phyloP scores from a whole-genome alignment of 306 rosid species.

The Quercus engelmannii region DNA sequence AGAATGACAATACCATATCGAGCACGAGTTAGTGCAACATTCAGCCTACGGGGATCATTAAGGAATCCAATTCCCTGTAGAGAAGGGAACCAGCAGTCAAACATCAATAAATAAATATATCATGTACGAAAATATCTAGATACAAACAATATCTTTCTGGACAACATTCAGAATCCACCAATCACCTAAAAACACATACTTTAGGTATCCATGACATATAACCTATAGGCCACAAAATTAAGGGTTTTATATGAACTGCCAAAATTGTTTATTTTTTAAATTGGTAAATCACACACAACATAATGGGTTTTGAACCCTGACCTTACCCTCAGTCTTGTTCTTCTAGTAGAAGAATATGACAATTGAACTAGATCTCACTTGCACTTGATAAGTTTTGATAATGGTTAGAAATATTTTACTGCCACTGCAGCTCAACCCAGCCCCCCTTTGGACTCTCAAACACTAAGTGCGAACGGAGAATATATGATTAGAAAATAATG shows the following conservation, averaged over 20 bases:
- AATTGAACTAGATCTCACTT: background rate
- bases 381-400: background rate
- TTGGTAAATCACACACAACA: no score
- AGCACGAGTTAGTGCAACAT: constrained; percentile 97
- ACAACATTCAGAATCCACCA: background rate
- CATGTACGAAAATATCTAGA: background rate
- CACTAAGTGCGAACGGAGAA: no score
- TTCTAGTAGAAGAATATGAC: no score
- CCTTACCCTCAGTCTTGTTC: no score
- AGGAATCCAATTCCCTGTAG: constrained; percentile 94
- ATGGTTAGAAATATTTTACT: no score
- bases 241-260: no score
- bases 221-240: no score
- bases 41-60: constrained; percentile 96
- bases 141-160: background rate
- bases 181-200: background rate
- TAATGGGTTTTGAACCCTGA: no score
- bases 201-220: background rate
- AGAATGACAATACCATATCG: constrained; percentile 97
- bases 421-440: no score
- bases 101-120: background rate
- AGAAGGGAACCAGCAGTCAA: constrained; percentile 21
- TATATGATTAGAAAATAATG: background rate
- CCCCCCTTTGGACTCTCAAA: no score
- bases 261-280: no score